Percentiles rank a stretch among this genome's conserved stretches.
These are phyloP conservation scores for Xylariaceae sp. DNA, from an alignment of 2,329 filamentous ascomycete genomes.

Conservation along the genomic window DNA sequence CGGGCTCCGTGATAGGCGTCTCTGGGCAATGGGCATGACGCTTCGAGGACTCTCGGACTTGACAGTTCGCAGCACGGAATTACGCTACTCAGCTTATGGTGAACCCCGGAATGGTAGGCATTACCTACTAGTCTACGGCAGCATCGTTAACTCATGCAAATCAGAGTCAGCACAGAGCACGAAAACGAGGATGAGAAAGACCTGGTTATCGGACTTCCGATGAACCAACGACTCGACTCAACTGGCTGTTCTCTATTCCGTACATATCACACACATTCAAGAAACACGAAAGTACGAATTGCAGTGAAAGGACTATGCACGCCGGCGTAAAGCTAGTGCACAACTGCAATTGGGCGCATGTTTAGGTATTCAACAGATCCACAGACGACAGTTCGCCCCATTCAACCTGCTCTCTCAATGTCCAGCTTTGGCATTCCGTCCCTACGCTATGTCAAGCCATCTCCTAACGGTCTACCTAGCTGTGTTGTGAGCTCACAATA, in stretches of 20 bases:
- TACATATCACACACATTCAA: too few relatives aligned
- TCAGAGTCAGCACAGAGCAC: slow-evolving; percentile 14
- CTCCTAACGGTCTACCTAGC: too few relatives aligned
- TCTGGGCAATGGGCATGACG: neutral
- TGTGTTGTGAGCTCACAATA: too few relatives aligned
- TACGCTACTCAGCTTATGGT: slow-evolving; percentile 7
- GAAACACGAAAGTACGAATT: too few relatives aligned
- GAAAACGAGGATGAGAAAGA: neutral
- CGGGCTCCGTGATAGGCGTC: slow-evolving; percentile 5
- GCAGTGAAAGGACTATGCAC: too few relatives aligned
- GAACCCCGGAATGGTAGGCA: neutral
- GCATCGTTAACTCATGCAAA: slow-evolving; percentile 12
- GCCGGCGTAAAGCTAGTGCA: too few relatives aligned
- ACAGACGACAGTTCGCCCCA: slow-evolving; percentile 30
- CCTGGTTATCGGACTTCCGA: neutral
- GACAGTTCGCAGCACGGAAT: neutral
- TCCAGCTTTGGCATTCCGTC: neutral
- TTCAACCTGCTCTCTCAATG: slow-evolving; percentile 27
- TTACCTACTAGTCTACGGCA: neutral
- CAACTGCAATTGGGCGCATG: too few relatives aligned
- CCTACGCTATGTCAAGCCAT: neutral
- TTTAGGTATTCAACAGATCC: slow-evolving; percentile 26
- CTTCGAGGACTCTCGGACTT: slow-evolving; percentile 3
- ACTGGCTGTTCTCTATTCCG: neutral
- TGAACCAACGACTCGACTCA: neutral